Percentiles rank a stretch among this genome's conserved stretches.
These are phyloP conservation scores for Cutaneotrichosporon dermatis DNA, from an alignment of 1,284 basidiomycete species.

Conservation along the genomic window DNA sequence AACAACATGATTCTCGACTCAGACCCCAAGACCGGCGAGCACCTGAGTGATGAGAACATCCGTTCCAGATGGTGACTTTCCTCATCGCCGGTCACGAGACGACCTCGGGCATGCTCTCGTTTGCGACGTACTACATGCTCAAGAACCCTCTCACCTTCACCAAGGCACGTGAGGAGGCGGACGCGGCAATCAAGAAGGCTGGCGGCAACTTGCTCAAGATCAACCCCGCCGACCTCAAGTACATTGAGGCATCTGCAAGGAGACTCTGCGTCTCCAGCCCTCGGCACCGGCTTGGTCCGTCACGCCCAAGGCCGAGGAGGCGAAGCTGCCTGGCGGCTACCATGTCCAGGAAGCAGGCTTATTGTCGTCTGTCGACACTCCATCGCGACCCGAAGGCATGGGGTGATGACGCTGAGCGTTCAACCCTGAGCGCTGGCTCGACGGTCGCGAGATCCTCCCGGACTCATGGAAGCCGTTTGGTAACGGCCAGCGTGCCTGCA, in stretches of 20 bases:
- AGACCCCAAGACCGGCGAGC: slow-evolving; percentile 54
- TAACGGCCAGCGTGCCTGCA: slow-evolving; percentile 37
- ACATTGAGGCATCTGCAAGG: slow-evolving; percentile 54
- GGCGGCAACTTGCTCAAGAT: slow-evolving; percentile 19
- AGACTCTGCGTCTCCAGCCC: slow-evolving; percentile 53
- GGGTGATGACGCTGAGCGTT: slow-evolving; percentile 55
- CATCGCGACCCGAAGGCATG: slow-evolving; percentile 54
- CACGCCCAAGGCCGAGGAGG: slow-evolving; percentile 11
- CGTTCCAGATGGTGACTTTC: slow-evolving; percentile 56
- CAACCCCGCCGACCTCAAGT: slow-evolving; percentile 51
- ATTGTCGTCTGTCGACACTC: slow-evolving; percentile 45
- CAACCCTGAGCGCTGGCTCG: slow-evolving; percentile 55
- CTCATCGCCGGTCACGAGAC: slow-evolving; percentile 58
- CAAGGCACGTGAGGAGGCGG: slow-evolving; percentile 58
- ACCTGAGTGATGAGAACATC: slow-evolving; percentile 53
- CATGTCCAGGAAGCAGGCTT: slow-evolving; percentile 44
- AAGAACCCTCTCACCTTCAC: slow-evolving; percentile 53
- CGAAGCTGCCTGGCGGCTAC: slow-evolving; percentile 39
- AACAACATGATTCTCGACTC: slow-evolving; percentile 54
- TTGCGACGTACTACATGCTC: slow-evolving; percentile 51
- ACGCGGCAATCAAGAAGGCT: slow-evolving; percentile 44
- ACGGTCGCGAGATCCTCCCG: slow-evolving; percentile 48
- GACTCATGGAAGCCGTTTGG: slow-evolving; percentile 47
- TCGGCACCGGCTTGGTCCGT: slow-evolving; percentile 42
- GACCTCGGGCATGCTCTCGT: slow-evolving; percentile 46